Evolutionary conservation across 176 grass and related monocot species (phyloP), one percentile per base, ranked within the genome.

Genomic region (Oryza punctata): DNA sequence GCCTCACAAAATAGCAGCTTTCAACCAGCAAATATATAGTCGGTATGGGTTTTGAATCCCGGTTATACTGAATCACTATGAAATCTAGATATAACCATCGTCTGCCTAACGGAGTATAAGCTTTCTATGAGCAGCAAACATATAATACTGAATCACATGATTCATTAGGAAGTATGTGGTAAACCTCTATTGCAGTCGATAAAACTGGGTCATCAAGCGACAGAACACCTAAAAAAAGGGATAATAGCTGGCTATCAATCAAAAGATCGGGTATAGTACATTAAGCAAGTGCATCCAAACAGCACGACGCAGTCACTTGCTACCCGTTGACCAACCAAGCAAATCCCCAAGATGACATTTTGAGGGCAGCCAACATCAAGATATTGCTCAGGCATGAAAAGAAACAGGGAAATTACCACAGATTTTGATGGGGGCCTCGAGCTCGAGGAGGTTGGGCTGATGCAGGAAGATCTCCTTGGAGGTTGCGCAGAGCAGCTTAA

Each of bases 371-470:
- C 38, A 16, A 47, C 70, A 29, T 30, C 24, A 40, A 88, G 8
- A 85, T 25, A 43, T 24, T 64, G 69, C 52, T 14, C 23, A 78
- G 33, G 59, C n/a, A 29, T 3, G 38, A 68, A 27, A 63, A 78
- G 65, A 86, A 63, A 70, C 23, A 43, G 37, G 28, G 3, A 23
- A 54, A 49, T 47, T 87, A 92, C 93, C 93, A 23, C 93, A 95
- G 65, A 95, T 95, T 85, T 95, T 95, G 79, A 95, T 92, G 33
- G 93, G 93, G 12, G 87, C 93, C 65, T 95, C 87, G 59, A 95
- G 85, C 65, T 95, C 93, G 50, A 95, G 85, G 30, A 95, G 90
- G 70, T 92, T 95, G 70, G 93, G 90, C 85, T 95, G 93, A 32
- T 68, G 43, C 61, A 95, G 44, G 85, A 95, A 95, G 87, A 92